phyloP scores from a whole-genome alignment of 768 basidiomycete genomes.

The Psilocybe cubensis region DNA sequence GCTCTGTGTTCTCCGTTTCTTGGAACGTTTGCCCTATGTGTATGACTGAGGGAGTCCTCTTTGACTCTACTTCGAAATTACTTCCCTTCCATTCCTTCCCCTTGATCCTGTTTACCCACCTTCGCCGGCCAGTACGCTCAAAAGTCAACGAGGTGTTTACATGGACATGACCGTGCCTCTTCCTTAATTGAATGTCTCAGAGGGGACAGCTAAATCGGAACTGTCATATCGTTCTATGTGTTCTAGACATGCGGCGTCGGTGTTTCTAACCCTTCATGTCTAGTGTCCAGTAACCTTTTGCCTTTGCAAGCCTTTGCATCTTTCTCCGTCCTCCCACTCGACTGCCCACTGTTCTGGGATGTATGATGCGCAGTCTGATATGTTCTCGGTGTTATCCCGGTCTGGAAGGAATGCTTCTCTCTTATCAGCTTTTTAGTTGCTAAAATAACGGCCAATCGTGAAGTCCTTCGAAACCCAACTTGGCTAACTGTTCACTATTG shows the following conservation, averaged over 20 bases:
- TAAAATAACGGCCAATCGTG: background rate
- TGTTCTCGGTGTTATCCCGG: background rate
- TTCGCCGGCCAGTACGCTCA: background rate
- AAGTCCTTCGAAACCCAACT: background rate
- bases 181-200: background rate
- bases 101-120: background rate
- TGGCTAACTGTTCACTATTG: background rate
- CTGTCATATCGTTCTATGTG: background rate
- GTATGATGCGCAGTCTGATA: background rate
- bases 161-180: background rate
- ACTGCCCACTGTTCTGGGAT: background rate
- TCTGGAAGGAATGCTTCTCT: background rate
- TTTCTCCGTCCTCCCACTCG: background rate
- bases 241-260: background rate
- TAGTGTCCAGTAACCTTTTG: constrained; percentile 2
- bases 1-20: background rate
- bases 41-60: background rate
- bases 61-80: background rate
- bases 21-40: background rate
- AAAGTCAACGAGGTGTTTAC: background rate
- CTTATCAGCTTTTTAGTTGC: background rate
- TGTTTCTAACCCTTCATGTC: background rate
- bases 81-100: background rate
- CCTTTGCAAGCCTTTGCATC: background rate
- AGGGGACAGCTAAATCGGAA: background rate